Evolutionary conservation across 768 basidiomycete genomes (phyloP).

Genomic region (Candolleomyces eurysporus): DNA sequence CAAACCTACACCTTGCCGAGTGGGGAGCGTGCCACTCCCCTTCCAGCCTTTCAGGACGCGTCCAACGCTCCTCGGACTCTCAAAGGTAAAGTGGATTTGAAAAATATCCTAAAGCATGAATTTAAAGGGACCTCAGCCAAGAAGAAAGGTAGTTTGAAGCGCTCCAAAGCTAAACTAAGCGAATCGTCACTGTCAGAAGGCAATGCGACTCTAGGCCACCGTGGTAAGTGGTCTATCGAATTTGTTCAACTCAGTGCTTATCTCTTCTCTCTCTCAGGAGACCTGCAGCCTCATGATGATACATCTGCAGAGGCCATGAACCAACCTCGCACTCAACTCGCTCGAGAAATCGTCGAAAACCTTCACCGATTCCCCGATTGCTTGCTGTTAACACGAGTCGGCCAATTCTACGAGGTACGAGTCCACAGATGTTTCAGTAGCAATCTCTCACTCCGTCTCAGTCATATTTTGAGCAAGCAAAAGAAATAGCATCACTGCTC

Average conservation of each 20-base stretch:
- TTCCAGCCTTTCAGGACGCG: slow-evolving; percentile 35
- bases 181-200: too few species aligned
- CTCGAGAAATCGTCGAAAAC: slow-evolving; percentile 69
- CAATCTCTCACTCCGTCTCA: slow-evolving; percentile 25
- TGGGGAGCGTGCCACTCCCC: slow-evolving; percentile 40
- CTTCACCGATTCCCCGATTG: slow-evolving; percentile 81
- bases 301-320: background rate
- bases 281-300: too few species aligned
- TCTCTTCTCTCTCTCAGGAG: too few species aligned
- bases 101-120: too few species aligned
- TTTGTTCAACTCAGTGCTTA: too few species aligned
- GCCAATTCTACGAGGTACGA: slow-evolving; percentile 91
- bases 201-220: too few species aligned
- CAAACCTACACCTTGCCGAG: slow-evolving; percentile 39
- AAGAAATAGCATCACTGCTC: slow-evolving; percentile 70
- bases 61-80: background rate
- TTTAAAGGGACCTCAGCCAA: background rate
- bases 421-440: background rate
- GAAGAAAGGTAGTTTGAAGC: background rate
- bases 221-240: too few species aligned
- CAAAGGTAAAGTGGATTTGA: background rate
- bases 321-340: slow-evolving; percentile 48
- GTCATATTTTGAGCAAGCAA: slow-evolving; percentile 95
- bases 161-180: background rate
- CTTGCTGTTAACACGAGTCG: slow-evolving; percentile 86